Evolutionary conservation across 2,329 filamentous ascomycete species (phyloP).

Genomic region (Phialophora tarda): DNA sequence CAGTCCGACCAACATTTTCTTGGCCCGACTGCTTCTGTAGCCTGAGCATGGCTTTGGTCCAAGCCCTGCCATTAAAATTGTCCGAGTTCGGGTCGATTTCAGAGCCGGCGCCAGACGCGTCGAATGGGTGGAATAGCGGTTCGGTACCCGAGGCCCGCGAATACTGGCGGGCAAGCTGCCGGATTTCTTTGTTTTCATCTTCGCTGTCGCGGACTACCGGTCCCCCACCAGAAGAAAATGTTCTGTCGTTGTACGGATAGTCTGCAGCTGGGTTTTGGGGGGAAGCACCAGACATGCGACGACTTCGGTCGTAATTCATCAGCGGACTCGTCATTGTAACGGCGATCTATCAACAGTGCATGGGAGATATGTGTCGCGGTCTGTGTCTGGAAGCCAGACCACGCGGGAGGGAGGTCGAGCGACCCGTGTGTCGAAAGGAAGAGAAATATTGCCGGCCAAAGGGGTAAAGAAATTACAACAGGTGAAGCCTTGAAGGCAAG

Average conservation of each 20-base stretch:
- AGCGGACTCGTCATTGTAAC: slow-evolving; percentile 24
- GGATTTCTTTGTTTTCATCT: slow-evolving; percentile 25
- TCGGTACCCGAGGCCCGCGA: slow-evolving; percentile 23
- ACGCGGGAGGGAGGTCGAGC: not conserved
- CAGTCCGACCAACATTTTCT: slow-evolving; percentile 41
- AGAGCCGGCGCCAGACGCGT: slow-evolving; percentile 43
- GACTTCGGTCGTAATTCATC: slow-evolving; percentile 27
- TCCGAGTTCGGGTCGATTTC: slow-evolving; percentile 51
- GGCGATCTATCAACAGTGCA: slow-evolving; percentile 7
- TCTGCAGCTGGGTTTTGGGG: slow-evolving; percentile 16
- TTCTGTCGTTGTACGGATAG: slow-evolving; percentile 20
- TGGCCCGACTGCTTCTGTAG: slow-evolving; percentile 31
- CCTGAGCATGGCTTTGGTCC: slow-evolving; percentile 50
- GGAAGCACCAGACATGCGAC: slow-evolving; percentile 25
- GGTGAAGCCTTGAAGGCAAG: not conserved
- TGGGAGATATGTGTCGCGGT: slow-evolving; percentile 1
- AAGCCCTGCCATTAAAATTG: slow-evolving; percentile 52
- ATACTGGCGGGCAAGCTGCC: slow-evolving; percentile 26
- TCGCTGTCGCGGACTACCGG: slow-evolving; percentile 16
- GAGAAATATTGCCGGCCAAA: not conserved
- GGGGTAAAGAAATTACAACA: not conserved
- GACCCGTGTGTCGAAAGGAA: not conserved
- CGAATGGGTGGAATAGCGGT: slow-evolving; percentile 28
- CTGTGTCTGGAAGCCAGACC: not conserved
- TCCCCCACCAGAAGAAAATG: slow-evolving; percentile 21